Percentiles rank a stretch among this genome's conserved stretches.
These are phyloP conservation scores for Kodamaea restingae DNA, from an alignment of 805 yeast genomes.

Conservation along the genomic window DNA sequence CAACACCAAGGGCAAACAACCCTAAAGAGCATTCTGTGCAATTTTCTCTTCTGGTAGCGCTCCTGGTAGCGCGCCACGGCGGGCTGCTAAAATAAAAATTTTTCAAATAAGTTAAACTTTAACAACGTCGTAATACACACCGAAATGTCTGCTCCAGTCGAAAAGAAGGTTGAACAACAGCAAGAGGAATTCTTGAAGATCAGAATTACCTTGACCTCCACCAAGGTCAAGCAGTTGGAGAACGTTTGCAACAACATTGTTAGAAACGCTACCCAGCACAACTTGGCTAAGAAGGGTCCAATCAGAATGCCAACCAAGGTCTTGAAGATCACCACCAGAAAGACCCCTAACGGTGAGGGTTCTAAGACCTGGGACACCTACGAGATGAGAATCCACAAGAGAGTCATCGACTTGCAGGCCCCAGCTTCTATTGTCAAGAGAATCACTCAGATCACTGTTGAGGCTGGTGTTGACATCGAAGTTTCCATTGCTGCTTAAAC, in stretches of 20 bases:
- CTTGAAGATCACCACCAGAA: constrained; percentile 97
- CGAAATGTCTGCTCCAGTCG: constrained; percentile 73
- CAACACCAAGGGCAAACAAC: constrained; percentile 11
- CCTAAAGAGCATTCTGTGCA: constrained; percentile 5
- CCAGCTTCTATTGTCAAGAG: constrained; percentile 91
- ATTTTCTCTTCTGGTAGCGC: constrained; percentile 7
- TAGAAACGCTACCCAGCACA: constrained; percentile 76
- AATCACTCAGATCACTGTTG: constrained; percentile 96
- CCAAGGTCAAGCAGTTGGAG: constrained; percentile 98
- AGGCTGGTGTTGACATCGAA: constrained; percentile 99
- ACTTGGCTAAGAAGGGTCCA: constrained; percentile 95
- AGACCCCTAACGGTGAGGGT: constrained; percentile 99
- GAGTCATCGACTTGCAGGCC: constrained; percentile 96
- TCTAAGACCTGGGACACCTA: constrained; percentile 99
- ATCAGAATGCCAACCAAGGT: constrained; percentile 99
- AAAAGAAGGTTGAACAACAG: constrained; percentile 77
- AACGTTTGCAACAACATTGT: constrained; percentile 90
- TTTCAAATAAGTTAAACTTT: constrained; percentile 15
- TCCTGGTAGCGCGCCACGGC: constrained; percentile 8
- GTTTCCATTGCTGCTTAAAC: constrained; percentile 82
- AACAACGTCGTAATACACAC: constrained; percentile 33
- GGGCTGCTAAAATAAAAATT: constrained; percentile 7
- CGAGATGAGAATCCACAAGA: constrained; percentile 99
- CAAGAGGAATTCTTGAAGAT: constrained; percentile 88
- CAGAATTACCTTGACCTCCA: constrained; percentile 98